Conservation (phyloP, 192 early-diverging fungal species). For the Coemansia pectinata region DNA sequence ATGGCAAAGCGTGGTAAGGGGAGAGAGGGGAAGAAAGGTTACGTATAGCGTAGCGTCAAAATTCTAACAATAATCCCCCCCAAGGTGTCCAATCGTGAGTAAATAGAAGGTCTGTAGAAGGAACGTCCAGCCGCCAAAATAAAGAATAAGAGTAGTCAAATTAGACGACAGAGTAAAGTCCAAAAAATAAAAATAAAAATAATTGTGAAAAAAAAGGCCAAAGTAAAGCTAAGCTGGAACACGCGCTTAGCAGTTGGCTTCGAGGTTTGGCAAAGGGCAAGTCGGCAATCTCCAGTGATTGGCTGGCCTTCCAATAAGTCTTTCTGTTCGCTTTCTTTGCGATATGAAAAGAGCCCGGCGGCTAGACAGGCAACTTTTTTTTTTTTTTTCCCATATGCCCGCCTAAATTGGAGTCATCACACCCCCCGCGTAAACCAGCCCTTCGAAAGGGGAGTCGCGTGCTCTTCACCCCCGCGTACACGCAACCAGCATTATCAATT, state of each 20-base stretch:
- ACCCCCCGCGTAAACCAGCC: background rate
- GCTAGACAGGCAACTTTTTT: background rate
- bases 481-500: background rate
- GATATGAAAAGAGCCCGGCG: background rate
- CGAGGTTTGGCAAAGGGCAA: background rate
- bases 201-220: slow-evolving; percentile 9
- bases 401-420: slow-evolving; percentile 2
- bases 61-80: background rate
- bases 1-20: background rate
- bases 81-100: background rate
- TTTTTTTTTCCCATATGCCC: background rate
- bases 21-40: background rate
- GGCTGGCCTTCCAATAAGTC: background rate
- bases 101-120: background rate
- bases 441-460: background rate
- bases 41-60: background rate
- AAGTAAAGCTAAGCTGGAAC: slow-evolving; percentile 8
- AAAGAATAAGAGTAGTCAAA: background rate
- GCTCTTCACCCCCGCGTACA: background rate
- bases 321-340: background rate
- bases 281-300: background rate
- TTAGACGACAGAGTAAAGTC: background rate
- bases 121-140: background rate
- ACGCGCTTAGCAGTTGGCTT: background rate
- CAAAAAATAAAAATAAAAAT: background rate